Conservation (phyloP, 2,329 filamentous ascomycete species). For the Ophiostoma perfectum region DNA sequence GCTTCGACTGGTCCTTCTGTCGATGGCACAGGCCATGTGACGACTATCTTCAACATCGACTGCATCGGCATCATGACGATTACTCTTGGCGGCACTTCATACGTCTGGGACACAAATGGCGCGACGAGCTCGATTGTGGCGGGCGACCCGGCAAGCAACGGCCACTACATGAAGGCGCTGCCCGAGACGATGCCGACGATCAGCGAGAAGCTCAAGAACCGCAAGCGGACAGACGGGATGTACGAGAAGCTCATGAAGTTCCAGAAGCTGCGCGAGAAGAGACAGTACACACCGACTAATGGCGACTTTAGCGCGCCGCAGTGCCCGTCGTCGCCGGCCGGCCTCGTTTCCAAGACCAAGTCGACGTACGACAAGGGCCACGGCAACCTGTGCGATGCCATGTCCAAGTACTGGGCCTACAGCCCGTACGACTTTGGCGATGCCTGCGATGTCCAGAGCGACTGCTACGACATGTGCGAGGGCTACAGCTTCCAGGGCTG, state of each 20-base stretch:
- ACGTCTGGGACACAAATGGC: not conserved
- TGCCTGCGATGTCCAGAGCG: slow-evolving; percentile 17
- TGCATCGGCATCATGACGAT: slow-evolving; percentile 19
- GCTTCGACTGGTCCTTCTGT: slow-evolving; percentile 15
- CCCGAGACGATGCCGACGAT: slow-evolving; percentile 18
- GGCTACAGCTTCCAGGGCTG: slow-evolving; percentile 21
- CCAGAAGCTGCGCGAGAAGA: slow-evolving; percentile 5
- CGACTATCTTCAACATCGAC: slow-evolving; percentile 20
- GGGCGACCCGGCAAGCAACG: slow-evolving; percentile 8
- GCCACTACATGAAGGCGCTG: slow-evolving; percentile 16
- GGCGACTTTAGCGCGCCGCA: slow-evolving; percentile 20
- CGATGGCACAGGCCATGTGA: slow-evolving; percentile 11
- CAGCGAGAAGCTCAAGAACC: slow-evolving; percentile 12
- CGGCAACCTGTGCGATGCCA: slow-evolving; percentile 20
- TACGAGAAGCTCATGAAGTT: slow-evolving; percentile 16
- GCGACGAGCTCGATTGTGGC: slow-evolving; percentile 7
- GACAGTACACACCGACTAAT: slow-evolving; percentile 18
- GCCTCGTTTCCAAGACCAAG: slow-evolving; percentile 16
- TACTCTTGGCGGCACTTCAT: slow-evolving; percentile 13
- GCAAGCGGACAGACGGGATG: slow-evolving; percentile 12
- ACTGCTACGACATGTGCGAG: slow-evolving; percentile 19
- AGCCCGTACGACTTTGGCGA: slow-evolving; percentile 21
- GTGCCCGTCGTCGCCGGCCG: slow-evolving; percentile 13
- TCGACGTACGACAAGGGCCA: slow-evolving; percentile 15
- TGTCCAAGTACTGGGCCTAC: slow-evolving; percentile 19